Evolutionary conservation across 2,329 filamentous ascomycete species (phyloP).

Genomic region (Pestalotiopsis sp.): DNA sequence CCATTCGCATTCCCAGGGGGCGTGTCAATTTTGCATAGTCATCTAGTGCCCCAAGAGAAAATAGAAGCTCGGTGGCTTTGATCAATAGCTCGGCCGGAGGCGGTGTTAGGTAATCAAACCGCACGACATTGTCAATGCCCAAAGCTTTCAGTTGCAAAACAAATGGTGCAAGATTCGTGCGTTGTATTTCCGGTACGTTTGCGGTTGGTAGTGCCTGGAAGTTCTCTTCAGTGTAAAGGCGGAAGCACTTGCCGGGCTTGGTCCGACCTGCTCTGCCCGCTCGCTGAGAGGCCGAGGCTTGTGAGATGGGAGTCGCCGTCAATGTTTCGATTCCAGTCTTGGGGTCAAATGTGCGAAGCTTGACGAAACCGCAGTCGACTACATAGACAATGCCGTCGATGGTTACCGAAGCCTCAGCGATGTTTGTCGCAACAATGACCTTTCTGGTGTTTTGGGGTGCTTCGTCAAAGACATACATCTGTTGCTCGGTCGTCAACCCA

Average conservation of each 20-base stretch:
- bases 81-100: constrained; percentile 84
- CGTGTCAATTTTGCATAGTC: constrained; percentile 87
- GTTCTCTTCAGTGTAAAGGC: constrained; percentile 80
- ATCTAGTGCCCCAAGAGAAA: constrained; percentile 83
- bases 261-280: constrained; percentile 89
- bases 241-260: constrained; percentile 88
- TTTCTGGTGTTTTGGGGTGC: constrained; percentile 82
- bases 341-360: constrained; percentile 84
- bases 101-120: constrained; percentile 85
- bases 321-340: constrained; percentile 84
- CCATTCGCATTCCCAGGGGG: constrained; percentile 88
- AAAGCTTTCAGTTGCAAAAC: constrained; percentile 92
- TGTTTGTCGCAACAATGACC: constrained; percentile 92
- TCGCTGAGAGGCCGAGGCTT: constrained; percentile 89
- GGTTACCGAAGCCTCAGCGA: constrained; percentile 93
- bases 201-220: constrained; percentile 68
- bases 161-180: constrained; percentile 85
- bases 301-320: constrained; percentile 79
- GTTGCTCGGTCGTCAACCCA: constrained; percentile 84
- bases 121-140: constrained; percentile 90
- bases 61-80: constrained; percentile 85
- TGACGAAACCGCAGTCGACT: constrained; percentile 88
- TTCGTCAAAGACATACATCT: constrained; percentile 92
- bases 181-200: constrained; percentile 87
- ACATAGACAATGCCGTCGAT: constrained; percentile 92